Evolutionary conservation across 352 stramenopile species (phyloP), one percentile per base, ranked within the genome.

Genomic region (Phytophthora gonapodyides): DNA sequence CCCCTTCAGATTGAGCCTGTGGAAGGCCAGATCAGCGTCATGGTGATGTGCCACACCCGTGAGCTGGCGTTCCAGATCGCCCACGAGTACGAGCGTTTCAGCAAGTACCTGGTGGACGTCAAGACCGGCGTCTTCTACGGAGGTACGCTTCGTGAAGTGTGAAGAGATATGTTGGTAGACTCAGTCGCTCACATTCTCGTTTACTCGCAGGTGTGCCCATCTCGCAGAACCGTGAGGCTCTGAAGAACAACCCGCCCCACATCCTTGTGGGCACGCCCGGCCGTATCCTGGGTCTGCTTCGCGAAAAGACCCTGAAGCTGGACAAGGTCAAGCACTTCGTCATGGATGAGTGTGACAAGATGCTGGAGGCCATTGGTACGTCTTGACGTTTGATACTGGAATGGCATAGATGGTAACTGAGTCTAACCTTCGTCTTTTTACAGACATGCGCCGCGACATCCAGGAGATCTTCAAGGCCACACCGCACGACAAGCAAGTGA

Each of bases 321-420:
- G 95, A 98, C 85, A 97, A 99, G 73, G 89, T 99, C 61, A 99
- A 99, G 80, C 96, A 99, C 82, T 99, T 99, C 75, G 97, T 99
- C 36, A 94, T 99, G 77, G 98, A 99, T 75, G 98, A 99, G 80
- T 99, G 97, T 83, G 98, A 99, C 89, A 98, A 98, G 73, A 98
- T 99, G 63, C 89, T 99, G 46, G 97, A 99, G 61, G 96, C 94
- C 21, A 91, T 99, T 57, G 87, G 85, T 96, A 74, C 44, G 84
- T 79, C 11, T 7, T 60, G 3, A 31, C 21, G 10, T 15, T 16
- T 15, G 16, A 44, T 37, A 19, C 45, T 68, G 11, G 15, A 5
- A 40, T 17, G 13, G 9, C 35, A 52, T 50, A 24, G 12, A 45
- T n/a, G 37, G 15, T 31, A 35, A 13, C 8, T 47, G 15, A 40